These are phyloP conservation scores for Colletotrichum sp. DNA, from an alignment of 2,329 filamentous ascomycete genomes.

Conservation along the genomic window DNA sequence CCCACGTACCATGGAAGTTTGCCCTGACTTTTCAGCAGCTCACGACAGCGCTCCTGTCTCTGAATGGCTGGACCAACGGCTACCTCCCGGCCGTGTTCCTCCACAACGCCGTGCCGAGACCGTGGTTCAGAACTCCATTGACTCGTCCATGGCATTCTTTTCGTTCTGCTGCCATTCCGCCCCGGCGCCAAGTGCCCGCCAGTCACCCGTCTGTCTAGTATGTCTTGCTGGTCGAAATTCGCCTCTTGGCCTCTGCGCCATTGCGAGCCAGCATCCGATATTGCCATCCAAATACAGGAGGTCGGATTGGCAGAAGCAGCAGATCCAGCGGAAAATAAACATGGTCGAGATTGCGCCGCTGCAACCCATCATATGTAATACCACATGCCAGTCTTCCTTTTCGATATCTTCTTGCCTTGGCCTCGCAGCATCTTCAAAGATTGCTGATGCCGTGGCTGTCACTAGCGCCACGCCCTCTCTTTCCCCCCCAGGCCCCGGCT, in stretches of 20 bases:
- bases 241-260: background rate
- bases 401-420: slow-evolving; percentile 12
- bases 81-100: background rate
- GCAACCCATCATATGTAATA: background rate
- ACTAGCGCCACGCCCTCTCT: background rate
- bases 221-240: background rate
- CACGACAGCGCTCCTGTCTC: background rate
- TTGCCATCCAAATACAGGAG: background rate
- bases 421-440: background rate
- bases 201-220: background rate
- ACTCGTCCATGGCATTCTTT: slow-evolving; percentile 11
- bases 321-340: background rate
- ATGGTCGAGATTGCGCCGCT: background rate
- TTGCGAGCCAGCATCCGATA: background rate
- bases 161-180: background rate
- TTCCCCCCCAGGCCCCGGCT: background rate
- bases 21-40: background rate
- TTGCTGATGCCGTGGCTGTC: background rate
- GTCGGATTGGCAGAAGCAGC: slow-evolving; percentile 4
- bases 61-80: background rate
- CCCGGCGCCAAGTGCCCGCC: background rate
- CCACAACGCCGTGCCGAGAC: slow-evolving; percentile 15
- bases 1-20: background rate
- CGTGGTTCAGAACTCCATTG: background rate
- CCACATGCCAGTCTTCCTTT: slow-evolving; percentile 14